phyloP scores from a whole-genome alignment of 2,329 filamentous ascomycete species.

The Apiospora pterosperma region DNA sequence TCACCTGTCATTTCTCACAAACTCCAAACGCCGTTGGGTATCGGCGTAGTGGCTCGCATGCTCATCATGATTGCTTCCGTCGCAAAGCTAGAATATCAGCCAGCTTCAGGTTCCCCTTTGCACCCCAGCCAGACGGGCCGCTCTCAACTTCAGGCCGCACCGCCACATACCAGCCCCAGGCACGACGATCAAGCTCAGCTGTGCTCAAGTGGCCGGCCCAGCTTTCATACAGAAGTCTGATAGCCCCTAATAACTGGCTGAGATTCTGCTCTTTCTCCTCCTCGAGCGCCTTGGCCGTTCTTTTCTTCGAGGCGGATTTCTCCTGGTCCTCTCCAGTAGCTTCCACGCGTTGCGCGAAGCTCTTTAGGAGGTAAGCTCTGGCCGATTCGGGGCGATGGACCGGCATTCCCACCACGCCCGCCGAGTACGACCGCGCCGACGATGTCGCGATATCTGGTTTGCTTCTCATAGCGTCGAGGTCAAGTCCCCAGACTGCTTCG shows the following conservation, averaged over 20 bases:
- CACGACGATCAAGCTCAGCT: conserved; percentile 69
- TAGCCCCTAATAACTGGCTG: conserved; percentile 63
- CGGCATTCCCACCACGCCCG: conserved; percentile 53
- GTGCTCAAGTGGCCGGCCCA: conserved; percentile 64
- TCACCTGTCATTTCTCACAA: not conserved
- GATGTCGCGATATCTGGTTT: conserved; percentile 25
- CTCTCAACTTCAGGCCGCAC: conserved; percentile 73
- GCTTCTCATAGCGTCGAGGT: conserved; percentile 48
- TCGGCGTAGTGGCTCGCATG: not conserved
- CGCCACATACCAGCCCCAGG: conserved; percentile 79
- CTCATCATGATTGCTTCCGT: conserved; percentile 27
- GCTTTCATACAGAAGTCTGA: conserved; percentile 70
- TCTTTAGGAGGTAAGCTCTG: conserved; percentile 52
- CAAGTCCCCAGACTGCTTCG: conserved; percentile 60
- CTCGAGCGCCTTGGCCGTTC: conserved; percentile 46
- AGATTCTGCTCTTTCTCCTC: conserved; percentile 68
- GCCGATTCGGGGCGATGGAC: conserved; percentile 74
- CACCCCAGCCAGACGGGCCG: conserved; percentile 78
- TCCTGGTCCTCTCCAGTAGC: conserved; percentile 13
- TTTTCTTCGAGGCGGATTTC: conserved; percentile 42
- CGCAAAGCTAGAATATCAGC: conserved; percentile 62
- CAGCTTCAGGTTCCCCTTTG: conserved; percentile 68
- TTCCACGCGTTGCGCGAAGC: conserved; percentile 49
- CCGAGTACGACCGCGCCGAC: conserved; percentile 25
- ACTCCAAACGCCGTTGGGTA: not conserved